phyloP scores from a whole-genome alignment of 2,329 filamentous ascomycete species.

The Atkinsonella texensis region DNA sequence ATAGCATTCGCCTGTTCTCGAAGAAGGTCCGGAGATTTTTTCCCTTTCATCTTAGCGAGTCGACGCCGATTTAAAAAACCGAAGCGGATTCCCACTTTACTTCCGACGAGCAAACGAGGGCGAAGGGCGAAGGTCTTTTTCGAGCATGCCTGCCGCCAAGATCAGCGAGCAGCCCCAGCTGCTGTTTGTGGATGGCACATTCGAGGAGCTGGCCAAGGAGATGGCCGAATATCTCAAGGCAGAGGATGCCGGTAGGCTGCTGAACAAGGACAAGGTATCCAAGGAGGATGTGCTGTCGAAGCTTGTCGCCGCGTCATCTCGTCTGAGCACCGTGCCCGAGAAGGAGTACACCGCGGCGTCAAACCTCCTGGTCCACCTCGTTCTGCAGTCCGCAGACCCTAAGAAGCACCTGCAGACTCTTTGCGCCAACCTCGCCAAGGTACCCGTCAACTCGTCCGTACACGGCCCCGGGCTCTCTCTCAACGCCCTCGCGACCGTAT shows the following conservation, averaged over 20 bases:
- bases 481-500: slow-evolving; percentile 84
- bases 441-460: slow-evolving; percentile 71
- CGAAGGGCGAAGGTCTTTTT: too few species aligned
- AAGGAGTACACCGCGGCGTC: slow-evolving; percentile 95
- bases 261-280: slow-evolving; percentile 51
- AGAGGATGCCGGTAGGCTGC: slow-evolving; percentile 63
- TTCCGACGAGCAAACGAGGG: too few species aligned
- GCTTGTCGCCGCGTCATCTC: slow-evolving; percentile 67
- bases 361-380: slow-evolving; percentile 90
- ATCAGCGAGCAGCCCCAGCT: slow-evolving; percentile 42
- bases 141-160: slow-evolving; percentile 19
- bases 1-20: neutral
- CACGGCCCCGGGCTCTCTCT: slow-evolving; percentile 81
- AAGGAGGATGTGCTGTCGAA: slow-evolving; percentile 85
- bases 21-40: neutral
- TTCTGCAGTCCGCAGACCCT: slow-evolving; percentile 73
- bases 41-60: neutral
- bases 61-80: neutral
- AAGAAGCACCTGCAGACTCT: slow-evolving; percentile 79
- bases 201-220: slow-evolving; percentile 86
- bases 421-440: slow-evolving; percentile 80
- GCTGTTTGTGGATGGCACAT: slow-evolving; percentile 78
- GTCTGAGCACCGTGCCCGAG: slow-evolving; percentile 77
- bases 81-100: neutral
- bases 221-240: slow-evolving; percentile 89